Evolutionary conservation across 192 early-diverging fungal species (phyloP).

Genomic region (Chytriomyces sp.): DNA sequence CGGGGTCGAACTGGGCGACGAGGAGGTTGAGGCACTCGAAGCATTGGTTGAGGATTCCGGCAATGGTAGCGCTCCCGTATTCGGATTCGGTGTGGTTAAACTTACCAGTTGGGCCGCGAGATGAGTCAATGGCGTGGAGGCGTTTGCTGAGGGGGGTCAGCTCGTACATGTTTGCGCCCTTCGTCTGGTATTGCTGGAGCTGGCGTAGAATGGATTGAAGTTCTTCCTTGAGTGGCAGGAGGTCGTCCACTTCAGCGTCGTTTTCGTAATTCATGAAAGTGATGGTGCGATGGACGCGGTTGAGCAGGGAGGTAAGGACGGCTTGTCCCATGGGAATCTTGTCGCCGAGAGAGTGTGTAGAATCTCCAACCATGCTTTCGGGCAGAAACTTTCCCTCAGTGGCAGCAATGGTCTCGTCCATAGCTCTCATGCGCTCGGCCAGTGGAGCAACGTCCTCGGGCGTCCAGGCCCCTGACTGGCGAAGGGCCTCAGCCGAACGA

Average conservation of each 20-base stretch:
- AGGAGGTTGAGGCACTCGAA: constrained; percentile 21
- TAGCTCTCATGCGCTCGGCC: constrained; percentile 11
- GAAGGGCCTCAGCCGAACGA: constrained; percentile 27
- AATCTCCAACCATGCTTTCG: background rate
- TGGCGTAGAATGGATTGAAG: constrained; percentile 10
- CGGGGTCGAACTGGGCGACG: constrained; percentile 21
- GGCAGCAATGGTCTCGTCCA: constrained; percentile 20
- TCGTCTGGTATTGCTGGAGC: background rate
- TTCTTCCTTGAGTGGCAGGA: constrained; percentile 26
- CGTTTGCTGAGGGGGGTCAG: constrained; percentile 25
- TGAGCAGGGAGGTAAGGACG: constrained; percentile 17
- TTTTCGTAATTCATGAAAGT: constrained; percentile 2
- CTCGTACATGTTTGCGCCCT: background rate
- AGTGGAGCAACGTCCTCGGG: constrained; percentile 19
- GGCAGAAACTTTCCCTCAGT: constrained; percentile 25
- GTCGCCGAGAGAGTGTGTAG: constrained; percentile 1
- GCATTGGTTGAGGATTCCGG: constrained; percentile 24
- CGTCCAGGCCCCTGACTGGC: constrained; percentile 21
- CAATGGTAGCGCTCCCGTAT: constrained; percentile 28
- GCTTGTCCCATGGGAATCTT: constrained; percentile 29
- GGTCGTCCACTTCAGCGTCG: constrained; percentile 17
- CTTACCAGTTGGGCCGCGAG: constrained; percentile 15
- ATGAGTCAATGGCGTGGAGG: constrained; percentile 27
- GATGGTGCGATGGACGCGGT: constrained; percentile 21
- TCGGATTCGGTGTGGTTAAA: background rate